A percentile compares a stretch with the other conserved stretches of the same genome.
These are phyloP conservation scores for Hypsizygus ulmarius DNA, from an alignment of 1,284 basidiomycete species.

Conservation along the genomic window DNA sequence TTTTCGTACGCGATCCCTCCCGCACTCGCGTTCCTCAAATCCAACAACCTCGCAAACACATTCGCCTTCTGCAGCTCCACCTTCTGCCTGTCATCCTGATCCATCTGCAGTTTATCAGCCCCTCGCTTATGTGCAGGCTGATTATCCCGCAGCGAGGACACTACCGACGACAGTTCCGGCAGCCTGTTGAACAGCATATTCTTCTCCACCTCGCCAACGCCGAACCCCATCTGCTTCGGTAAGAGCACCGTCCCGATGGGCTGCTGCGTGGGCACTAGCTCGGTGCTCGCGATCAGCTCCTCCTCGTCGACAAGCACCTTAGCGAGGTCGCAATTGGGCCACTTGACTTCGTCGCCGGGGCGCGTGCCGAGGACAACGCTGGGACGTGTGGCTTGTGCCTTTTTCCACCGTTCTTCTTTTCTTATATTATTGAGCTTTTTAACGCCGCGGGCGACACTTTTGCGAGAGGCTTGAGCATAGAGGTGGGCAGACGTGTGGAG, in stretches of 20 bases:
- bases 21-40: conserved; percentile 86
- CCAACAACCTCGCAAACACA: conserved; percentile 69
- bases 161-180: conserved; percentile 40
- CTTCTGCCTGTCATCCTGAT: conserved; percentile 17
- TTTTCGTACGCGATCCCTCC: conserved; percentile 86
- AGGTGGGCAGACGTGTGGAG: conserved; percentile 57
- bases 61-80: conserved; percentile 61
- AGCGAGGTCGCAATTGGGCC: conserved; percentile 63
- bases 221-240: conserved; percentile 58
- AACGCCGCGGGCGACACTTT: conserved; percentile 33
- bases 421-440: conserved; percentile 52
- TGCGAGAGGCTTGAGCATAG: conserved; percentile 37
- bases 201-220: conserved; percentile 54
- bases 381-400: conserved; percentile 47
- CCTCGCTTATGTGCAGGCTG: neutral
- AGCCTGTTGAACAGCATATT: conserved; percentile 58
- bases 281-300: conserved; percentile 38
- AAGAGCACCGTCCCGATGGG: conserved; percentile 36
- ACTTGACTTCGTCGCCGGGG: conserved; percentile 59
- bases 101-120: conserved; percentile 10
- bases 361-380: conserved; percentile 74
- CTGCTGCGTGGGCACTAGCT: conserved; percentile 21
- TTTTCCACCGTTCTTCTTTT: conserved; percentile 42
- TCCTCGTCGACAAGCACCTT: conserved; percentile 57
- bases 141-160: neutral